Base-by-base conservation (phyloP, 441 rosid species). In the Jatropha podagrica region DNA sequence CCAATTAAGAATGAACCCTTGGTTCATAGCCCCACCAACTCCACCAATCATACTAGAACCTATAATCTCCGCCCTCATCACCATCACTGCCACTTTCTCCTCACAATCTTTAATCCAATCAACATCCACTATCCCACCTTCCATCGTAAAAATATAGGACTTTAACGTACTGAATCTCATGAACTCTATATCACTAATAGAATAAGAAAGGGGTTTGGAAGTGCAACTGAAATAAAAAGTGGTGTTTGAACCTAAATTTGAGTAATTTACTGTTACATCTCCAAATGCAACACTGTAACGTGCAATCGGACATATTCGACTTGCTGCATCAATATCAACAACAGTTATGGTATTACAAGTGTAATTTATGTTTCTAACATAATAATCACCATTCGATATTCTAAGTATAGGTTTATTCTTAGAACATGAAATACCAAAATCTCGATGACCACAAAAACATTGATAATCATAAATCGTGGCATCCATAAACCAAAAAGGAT, bases 191-290 rank as follows among this genome's bases (percentile, higher is more conserved):
- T 5, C 48, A 5, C 5, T 0, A 42, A 48, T 1, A 4, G 7
- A 17, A 32, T 0, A 9, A 15, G 70, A 54, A 74, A 54, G 32
- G 14, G 70, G 64, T 32, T 23, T 52, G 20, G 71, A 51, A 42
- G 54, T 37, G 42, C 71, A 74, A 44, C 65, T 74, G 61, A 74
- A 74, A 54, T 74, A 74, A 42, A 74, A 74, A 40, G 49, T 52
- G 14, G 51, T 37, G 69, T 74, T 64, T 41, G 54, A 2, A 40
- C 40, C 37, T 18, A 65, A 41, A 63, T 40, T 27, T 14, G 62
- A 20, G 77, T 65, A 74, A 52, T 10, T 12, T 2, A 74, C 15
- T 4, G 77, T 65, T 0, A 40, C 61, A 54, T 7, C 41, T 42
- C 13, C 64, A n/a, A 74, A 64, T 23, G 26, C 38, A 23, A 74